phyloP scores from a whole-genome alignment of 345 rosid genomes.

The Hypericum androsaemum region DNA sequence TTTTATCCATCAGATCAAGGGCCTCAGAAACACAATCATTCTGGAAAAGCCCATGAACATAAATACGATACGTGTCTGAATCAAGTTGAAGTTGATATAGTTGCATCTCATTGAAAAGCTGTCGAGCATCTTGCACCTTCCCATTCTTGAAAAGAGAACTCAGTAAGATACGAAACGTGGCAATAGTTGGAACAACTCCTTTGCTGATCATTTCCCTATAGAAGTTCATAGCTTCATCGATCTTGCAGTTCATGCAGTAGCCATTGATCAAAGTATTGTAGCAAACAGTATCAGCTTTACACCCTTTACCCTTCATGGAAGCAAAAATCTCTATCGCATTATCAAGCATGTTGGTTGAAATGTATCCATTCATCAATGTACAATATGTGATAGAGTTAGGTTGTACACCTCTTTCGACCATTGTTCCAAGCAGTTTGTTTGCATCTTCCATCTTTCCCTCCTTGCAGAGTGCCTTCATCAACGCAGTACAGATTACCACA shows the following conservation, averaged over 20 bases:
- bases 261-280: conserved; percentile 18
- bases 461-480: conserved; percentile 13
- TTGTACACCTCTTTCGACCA: conserved; percentile 15
- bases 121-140: conserved; percentile 15
- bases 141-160: conserved; percentile 16
- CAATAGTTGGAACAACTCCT: conserved; percentile 16
- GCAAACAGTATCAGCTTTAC: conserved; percentile 9
- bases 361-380: conserved; percentile 17
- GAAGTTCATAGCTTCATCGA: conserved; percentile 14
- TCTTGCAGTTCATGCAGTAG: conserved; percentile 10
- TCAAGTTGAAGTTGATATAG: conserved; percentile 2
- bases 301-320: conserved; percentile 11
- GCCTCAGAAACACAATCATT: conserved; percentile 23
- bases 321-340: conserved; percentile 14
- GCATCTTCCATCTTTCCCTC: conserved; percentile 18
- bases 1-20: conserved; percentile 5
- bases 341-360: conserved; percentile 11
- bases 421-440: conserved; percentile 8
- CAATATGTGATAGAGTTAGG: conserved; percentile 8
- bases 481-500: conserved; percentile 9
- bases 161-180: conserved; percentile 14
- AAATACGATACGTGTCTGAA: conserved; percentile 7
- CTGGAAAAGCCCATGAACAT: conserved; percentile 23
- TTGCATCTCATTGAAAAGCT: conserved; percentile 18
- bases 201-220: conserved; percentile 7